Conservation (phyloP, 2,329 filamentous ascomycete genomes). For the Parastagonospora nodorum region DNA sequence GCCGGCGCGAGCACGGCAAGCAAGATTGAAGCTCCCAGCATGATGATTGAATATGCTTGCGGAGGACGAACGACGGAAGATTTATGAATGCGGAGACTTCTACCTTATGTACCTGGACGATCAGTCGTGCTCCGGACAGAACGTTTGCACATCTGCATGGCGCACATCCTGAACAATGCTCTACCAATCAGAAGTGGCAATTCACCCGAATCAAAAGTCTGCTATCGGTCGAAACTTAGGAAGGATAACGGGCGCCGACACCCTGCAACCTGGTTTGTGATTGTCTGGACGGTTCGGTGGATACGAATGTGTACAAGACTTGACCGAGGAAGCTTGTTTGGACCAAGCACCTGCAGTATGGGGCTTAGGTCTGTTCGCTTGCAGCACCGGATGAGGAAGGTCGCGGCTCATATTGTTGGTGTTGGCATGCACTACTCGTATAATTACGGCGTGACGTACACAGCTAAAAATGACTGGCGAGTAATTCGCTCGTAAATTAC, state of each 20-base stretch:
- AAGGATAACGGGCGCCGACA: too few relatives aligned
- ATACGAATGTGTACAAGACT: background rate
- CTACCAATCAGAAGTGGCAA: too few relatives aligned
- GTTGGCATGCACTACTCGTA: background rate
- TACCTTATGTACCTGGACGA: background rate
- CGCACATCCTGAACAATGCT: too few relatives aligned
- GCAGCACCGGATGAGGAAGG: background rate
- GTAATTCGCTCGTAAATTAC: background rate
- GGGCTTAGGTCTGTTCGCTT: background rate
- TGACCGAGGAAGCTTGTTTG: conserved; percentile 1
- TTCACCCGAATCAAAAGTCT: too few relatives aligned
- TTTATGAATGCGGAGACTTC: background rate
- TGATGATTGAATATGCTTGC: background rate
- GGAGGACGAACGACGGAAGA: background rate
- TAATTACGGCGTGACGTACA: background rate
- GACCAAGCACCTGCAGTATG: background rate
- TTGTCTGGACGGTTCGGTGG: background rate
- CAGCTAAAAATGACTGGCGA: background rate
- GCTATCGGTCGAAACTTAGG: too few relatives aligned
- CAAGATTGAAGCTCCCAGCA: conserved; percentile 1
- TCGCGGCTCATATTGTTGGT: background rate
- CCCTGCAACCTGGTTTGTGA: background rate
- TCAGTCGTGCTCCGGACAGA: too few relatives aligned
- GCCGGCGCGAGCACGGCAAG: conserved; percentile 3
- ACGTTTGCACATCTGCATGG: too few relatives aligned